A percentile compares a stretch with the other conserved stretches of the same genome.
phyloP scores from a whole-genome alignment of 83 land plant species.

The Isoetes engelmannii region DNA sequence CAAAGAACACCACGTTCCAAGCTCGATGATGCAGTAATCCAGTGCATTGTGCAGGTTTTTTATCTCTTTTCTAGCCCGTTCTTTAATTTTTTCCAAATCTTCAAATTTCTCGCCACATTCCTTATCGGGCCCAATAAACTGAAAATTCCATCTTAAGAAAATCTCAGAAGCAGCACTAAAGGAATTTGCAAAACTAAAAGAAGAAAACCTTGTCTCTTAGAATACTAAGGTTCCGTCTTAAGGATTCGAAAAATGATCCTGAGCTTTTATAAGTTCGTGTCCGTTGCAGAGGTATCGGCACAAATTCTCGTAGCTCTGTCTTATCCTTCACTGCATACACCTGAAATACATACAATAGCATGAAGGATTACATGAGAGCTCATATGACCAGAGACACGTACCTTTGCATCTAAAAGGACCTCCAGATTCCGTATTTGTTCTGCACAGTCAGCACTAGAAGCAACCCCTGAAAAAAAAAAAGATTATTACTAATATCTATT shows the following conservation, averaged over 20 bases:
- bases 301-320: constrained; percentile 1
- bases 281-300: constrained; percentile 1
- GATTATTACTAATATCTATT: too few species aligned
- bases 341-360: neutral
- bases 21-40: constrained; percentile 57
- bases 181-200: neutral
- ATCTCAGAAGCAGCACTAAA: neutral
- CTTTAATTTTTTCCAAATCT: too few species aligned
- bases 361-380: neutral
- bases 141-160: neutral
- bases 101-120: neutral
- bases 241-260: neutral
- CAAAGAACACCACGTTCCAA: constrained; percentile 61
- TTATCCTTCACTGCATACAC: neutral
- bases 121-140: neutral
- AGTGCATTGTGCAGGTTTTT: constrained; percentile 45
- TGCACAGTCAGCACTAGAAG: too few species aligned
- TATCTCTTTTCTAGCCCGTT: constrained; percentile 22
- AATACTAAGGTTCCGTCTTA: neutral
- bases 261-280: neutral
- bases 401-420: neutral
- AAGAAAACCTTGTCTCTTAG: neutral
- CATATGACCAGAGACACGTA: neutral
- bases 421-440: neutral
- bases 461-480: too few species aligned